Evolutionary conservation across 2,329 filamentous ascomycete genomes (phyloP), one percentile per base, ranked within the genome.

Genomic region (Mycogone perniciosa): DNA sequence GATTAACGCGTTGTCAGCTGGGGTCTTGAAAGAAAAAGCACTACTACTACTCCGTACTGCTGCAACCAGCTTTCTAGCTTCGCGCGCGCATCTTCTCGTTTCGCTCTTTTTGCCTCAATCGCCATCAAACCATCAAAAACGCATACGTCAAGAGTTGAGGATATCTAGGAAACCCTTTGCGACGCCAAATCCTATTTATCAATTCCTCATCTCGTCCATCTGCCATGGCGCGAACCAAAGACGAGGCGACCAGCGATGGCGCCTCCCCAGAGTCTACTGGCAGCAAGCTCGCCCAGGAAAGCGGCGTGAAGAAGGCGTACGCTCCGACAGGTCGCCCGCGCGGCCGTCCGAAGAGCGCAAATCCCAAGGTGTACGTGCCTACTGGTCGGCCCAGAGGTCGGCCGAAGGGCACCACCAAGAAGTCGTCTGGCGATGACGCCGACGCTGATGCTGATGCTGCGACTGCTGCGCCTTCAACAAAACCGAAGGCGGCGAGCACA

Each of bases 311-410:
- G 54, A 73, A 71, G 61, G 51, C 65, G 56, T 65, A 66, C 43
- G 60, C 56, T 1, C 63, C 69, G 5, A 63, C 69, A 4, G 72
- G 73, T 42, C 67, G 71, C 3, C 69, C 70, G 13, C 71, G 70
- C 20, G 74, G 73, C 43, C 71, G 73, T 38, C 73, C 73, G 33
- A 69, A 64, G 48, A 68, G 68, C 41, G 63, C 60, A 5, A 65
- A 59, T 13, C 57, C 60, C 31, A 62, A 62, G 26, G 45, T 62
- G 46, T 68, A 71, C 34, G 64, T 61, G 3, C 67, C 72, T 27
- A 68, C 67, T 1, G 74, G 74, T 31, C 68, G 71, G n/a, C 72
- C 72, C 38, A 72, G 75, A n/a, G 74, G 74, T 30, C 71, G 74
- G 7, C 75, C 75, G 37, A 69, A 69, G 51, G 74, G 74, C 57